Conservation (phyloP, 2,329 filamentous ascomycete genomes). For the Ceratocystis smalleyi region DNA sequence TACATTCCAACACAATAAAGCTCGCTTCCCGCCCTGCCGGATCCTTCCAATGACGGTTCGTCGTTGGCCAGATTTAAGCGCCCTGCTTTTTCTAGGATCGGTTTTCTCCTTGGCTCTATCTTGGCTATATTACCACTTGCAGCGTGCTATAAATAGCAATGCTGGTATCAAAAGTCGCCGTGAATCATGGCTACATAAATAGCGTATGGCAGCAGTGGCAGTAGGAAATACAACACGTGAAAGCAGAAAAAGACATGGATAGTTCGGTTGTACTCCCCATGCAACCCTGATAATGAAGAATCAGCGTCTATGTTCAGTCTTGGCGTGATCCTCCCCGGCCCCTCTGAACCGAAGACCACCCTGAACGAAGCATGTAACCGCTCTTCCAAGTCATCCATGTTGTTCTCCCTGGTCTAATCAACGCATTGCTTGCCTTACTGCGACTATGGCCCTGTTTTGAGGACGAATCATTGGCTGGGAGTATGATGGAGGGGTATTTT, state of each 20-base stretch:
- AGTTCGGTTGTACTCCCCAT: neutral
- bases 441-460: neutral
- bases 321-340: conserved; percentile 1
- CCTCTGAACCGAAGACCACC: neutral
- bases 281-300: neutral
- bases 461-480: neutral
- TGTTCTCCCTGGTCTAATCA: neutral
- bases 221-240: neutral
- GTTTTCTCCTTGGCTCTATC: neutral
- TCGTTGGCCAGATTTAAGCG: conserved; percentile 2
- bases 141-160: neutral
- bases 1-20: neutral
- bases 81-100: neutral
- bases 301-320: neutral
- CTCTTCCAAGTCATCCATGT: neutral
- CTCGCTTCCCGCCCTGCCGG: neutral
- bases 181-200: neutral
- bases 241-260: neutral
- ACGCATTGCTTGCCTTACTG: neutral
- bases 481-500: neutral
- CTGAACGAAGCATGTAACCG: neutral
- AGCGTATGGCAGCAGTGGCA: neutral
- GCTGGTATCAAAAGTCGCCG: neutral
- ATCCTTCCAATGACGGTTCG: neutral
- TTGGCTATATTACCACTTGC: neutral